Evolutionary conservation across 108 stramenopile genomes (phyloP).

Genomic region (Fragilariopsis cylindrus): DNA sequence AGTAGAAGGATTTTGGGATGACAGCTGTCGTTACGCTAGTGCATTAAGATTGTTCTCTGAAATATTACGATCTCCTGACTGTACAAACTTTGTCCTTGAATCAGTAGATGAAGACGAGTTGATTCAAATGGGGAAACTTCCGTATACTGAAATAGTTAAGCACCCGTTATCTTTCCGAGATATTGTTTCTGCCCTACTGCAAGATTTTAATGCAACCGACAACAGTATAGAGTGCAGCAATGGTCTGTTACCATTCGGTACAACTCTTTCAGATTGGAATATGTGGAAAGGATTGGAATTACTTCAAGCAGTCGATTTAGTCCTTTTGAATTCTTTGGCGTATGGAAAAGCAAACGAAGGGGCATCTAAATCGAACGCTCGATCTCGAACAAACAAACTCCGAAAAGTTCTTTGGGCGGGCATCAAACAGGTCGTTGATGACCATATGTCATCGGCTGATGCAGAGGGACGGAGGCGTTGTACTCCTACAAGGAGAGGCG

Average conservation of each 20-base stretch:
- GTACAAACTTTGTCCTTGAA: constrained; percentile 44
- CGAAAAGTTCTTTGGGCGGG: constrained; percentile 60
- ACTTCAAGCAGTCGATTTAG: constrained; percentile 70
- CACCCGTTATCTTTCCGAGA: constrained; percentile 66
- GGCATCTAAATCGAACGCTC: constrained; percentile 33
- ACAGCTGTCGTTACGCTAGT: constrained; percentile 34
- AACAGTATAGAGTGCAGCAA: constrained; percentile 23
- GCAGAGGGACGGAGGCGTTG: constrained; percentile 15
- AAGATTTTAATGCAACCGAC: constrained; percentile 25
- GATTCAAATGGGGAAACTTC: constrained; percentile 28
- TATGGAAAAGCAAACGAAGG: constrained; percentile 45
- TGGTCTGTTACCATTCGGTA: constrained; percentile 34
- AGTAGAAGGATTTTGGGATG: constrained; percentile 31
- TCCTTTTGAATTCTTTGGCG: constrained; percentile 66
- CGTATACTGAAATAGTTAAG: constrained; percentile 47
- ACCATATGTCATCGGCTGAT: constrained; percentile 11
- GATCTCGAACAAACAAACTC: constrained; percentile 50
- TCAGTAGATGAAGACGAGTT: constrained; percentile 44
- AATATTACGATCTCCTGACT: constrained; percentile 44
- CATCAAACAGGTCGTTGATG: constrained; percentile 41
- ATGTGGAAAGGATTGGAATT: constrained; percentile 68
- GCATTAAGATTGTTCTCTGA: constrained; percentile 45
- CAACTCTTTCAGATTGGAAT: constrained; percentile 51
- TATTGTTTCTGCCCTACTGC: constrained; percentile 48
- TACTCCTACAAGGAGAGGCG: constrained; percentile 55